Base-by-base conservation (phyloP, 768 basidiomycete species). In the Kwoniella shandongensis region DNA sequence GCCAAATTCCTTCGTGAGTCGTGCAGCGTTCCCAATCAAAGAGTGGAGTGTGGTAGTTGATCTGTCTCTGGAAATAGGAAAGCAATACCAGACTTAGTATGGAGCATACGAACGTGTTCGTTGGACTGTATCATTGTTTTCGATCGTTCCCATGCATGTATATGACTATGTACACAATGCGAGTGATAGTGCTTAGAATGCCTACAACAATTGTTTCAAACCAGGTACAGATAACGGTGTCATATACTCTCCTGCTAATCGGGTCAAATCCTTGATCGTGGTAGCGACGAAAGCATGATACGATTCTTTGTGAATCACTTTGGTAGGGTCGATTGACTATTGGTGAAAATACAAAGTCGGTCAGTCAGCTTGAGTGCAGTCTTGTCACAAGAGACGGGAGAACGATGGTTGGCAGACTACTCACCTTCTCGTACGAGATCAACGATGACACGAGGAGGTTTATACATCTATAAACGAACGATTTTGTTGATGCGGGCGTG, bases 1-100 rank as follows among this genome's bases (percentile, higher is more conserved):
- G 89, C 92, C 4, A 94, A 88, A 78, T 85, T 88, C 61, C 83
- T 94, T 53, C 88, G 76, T 69, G 55, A 63, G 67, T 69, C 29
- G 23, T 29, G 27, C 45, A 42, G 17, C n/a, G n/a, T 10, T 10
- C 36, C 36, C 36, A n/a, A 42, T 18, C n/a, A 23, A n/a, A 29
- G 39, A 54, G n/a, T 1, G 1, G 44, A 12, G 18, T n/a, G 39
- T 41, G 10, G 17, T n/a, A 3, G 44, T 7, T 45, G 42, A 54
- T 54, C 10, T 3, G 8, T 15, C 26, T 10, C 15, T 20, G 18
- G 26, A 32, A 12, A 44, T 27, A 55, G 54, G 54, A 18, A 58
- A 58, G 49, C 41, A 58, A 38, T 58, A 58, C 44, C 56, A 58
- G 44, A 51, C 56, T 40, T 58, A 23, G 49, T 20, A n/a, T n/a